These are phyloP conservation scores for Blastobotrys chiropterorum DNA, from an alignment of 805 yeast genomes.

Conservation along the genomic window DNA sequence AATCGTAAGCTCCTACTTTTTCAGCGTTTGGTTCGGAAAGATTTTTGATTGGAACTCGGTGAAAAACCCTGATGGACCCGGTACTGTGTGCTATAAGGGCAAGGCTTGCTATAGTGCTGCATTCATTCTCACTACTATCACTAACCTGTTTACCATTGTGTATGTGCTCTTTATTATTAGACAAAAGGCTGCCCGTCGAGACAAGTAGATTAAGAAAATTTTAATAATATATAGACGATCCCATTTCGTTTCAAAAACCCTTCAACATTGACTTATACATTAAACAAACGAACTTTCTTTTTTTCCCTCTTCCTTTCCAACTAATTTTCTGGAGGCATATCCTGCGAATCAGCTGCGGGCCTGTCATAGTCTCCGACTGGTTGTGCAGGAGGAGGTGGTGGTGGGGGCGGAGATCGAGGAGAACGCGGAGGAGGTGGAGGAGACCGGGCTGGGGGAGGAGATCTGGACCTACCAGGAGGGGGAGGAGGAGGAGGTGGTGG, in stretches of 20 bases:
- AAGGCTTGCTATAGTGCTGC: slow-evolving; percentile 19
- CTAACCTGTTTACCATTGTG: slow-evolving; percentile 7
- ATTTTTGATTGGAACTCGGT: slow-evolving; percentile 47
- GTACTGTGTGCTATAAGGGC: slow-evolving; percentile 15
- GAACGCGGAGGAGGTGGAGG: too few relatives aligned
- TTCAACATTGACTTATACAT: background rate
- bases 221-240: background rate
- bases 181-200: background rate
- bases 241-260: background rate
- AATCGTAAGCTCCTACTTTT: slow-evolving; percentile 49
- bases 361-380: too few relatives aligned
- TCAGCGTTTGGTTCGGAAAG: slow-evolving; percentile 57
- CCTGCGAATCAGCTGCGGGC: too few relatives aligned
- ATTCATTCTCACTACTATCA: slow-evolving; percentile 12
- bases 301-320: too few relatives aligned
- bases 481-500: background rate
- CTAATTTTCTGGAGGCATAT: too few relatives aligned
- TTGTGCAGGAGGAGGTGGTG: too few relatives aligned
- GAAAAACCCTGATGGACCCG: slow-evolving; percentile 8
- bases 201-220: background rate
- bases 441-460: too few relatives aligned
- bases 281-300: too few relatives aligned
- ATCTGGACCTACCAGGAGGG: background rate
- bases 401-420: too few relatives aligned
- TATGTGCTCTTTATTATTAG: background rate